These are phyloP conservation scores for Hypoxylon sp. DNA, from an alignment of 2,329 filamentous ascomycete genomes.

Conservation along the genomic window DNA sequence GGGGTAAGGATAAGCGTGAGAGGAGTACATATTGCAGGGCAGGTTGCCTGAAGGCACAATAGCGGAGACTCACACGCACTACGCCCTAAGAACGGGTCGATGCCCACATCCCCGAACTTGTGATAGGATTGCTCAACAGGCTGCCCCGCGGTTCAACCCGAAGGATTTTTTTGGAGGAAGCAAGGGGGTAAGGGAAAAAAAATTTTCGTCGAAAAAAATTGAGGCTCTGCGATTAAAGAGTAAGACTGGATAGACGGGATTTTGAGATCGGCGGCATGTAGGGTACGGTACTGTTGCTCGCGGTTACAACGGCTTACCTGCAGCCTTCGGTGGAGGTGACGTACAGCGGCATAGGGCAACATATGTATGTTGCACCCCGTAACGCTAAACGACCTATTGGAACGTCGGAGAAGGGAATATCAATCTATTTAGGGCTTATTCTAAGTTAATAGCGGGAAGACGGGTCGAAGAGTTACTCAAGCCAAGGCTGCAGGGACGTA, in stretches of 20 bases:
- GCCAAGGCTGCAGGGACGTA: constrained; percentile 42
- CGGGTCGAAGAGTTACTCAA: constrained; percentile 9
- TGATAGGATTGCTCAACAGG: constrained; percentile 15
- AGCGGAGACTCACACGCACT: constrained; percentile 23
- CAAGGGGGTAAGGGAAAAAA: constrained; percentile 16
- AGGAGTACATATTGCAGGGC: constrained; percentile 1
- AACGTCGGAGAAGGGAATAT: constrained; percentile 17
- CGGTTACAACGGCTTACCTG: constrained; percentile 37
- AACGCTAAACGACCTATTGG: constrained; percentile 20
- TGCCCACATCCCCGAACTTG: constrained; percentile 25
- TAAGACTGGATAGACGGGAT: constrained; percentile 16
- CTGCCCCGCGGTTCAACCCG: constrained; percentile 37
- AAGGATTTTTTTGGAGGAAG: constrained; percentile 12
- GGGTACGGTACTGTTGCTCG: constrained; percentile 13
- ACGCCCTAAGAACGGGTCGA: constrained; percentile 16
- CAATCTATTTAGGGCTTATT: constrained; percentile 30
- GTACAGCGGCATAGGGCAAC: constrained; percentile 35
- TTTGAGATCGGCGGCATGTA: constrained; percentile 16
- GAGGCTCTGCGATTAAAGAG: constrained; percentile 39
- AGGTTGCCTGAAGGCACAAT: constrained; percentile 30
- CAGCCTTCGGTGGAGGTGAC: constrained; percentile 38
- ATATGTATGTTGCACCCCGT: constrained; percentile 19
- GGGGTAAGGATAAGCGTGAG: constrained; percentile 20
- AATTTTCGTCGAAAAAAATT: constrained; percentile 19
- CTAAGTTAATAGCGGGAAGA: constrained; percentile 24